Percentiles rank a stretch among this genome's conserved stretches.
Conservation (phyloP, 768 basidiomycete genomes). For the Tylopilus sp. region DNA sequence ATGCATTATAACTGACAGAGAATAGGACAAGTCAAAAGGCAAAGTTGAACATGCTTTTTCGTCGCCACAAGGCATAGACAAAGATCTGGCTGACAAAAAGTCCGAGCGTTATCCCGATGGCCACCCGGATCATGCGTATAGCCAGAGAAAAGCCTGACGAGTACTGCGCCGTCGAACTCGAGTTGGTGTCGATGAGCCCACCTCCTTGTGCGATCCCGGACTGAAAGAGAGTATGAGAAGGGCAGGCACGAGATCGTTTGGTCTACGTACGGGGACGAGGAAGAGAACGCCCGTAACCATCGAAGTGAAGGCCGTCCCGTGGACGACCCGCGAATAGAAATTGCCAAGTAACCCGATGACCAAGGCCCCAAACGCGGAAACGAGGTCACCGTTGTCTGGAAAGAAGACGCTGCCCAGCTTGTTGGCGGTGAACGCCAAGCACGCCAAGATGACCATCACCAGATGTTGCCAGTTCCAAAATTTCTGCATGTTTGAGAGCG, state of each 20-base stretch:
- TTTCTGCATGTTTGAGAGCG: conserved; percentile 73
- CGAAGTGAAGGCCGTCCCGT: conserved; percentile 82
- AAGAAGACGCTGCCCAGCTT: conserved; percentile 57
- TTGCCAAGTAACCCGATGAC: conserved; percentile 79
- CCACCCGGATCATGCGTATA: conserved; percentile 78
- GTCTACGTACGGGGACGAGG: conserved; percentile 70
- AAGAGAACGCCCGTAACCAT: conserved; percentile 96
- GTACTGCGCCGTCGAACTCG: conserved; percentile 59
- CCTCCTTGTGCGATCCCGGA: conserved; percentile 76
- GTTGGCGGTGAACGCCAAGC: conserved; percentile 70
- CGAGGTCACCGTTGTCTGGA: conserved; percentile 66
- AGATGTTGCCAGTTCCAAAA: conserved; percentile 66
- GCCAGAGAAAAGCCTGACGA: conserved; percentile 78
- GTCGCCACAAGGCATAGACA: conserved; percentile 73
- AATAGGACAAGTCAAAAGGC: conserved; percentile 65
- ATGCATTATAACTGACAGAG: not conserved
- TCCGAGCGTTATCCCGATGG: conserved; percentile 82
- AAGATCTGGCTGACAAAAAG: conserved; percentile 74
- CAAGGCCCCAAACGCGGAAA: conserved; percentile 76
- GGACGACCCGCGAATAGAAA: conserved; percentile 68
- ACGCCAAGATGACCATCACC: conserved; percentile 82
- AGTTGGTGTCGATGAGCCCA: conserved; percentile 49
- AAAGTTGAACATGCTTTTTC: conserved; percentile 72
- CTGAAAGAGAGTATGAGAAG: conserved; percentile 35
- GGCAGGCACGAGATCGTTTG: not conserved